Base-by-base conservation (phyloP, 257 asterid genomes). In the Paulownia fortunei region DNA sequence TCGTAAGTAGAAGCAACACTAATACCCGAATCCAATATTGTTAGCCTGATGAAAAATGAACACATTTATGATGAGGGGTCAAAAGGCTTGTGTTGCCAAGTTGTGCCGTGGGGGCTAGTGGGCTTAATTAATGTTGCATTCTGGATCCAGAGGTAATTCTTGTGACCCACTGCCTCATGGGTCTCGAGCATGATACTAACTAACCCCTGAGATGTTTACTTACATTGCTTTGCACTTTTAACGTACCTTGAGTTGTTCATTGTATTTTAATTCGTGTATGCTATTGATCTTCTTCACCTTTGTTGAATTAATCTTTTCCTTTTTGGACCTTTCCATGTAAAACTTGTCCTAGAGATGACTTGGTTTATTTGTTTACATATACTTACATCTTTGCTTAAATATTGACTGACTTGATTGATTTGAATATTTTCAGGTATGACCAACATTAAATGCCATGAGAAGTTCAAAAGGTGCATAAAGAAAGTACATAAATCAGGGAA, bases 391-490 rank as follows among this genome's bases (percentile, higher is more conserved):
- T 56, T 24, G 15, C 55, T 67, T 16, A 41, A 24, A 13, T 60
- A 6, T 27, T 60, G 67, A 37, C 21, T 34, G 52, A 60, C 12
- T 10, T 47, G 42, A 49, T 24, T 41, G 8, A 30, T 76, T 37
- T 47, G 26, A 41, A 70, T 46, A 30, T 36, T 72, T 76, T 62
- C 91, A 92, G 97, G 98, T 75, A 39, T 92, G 84, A 86, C 85
- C 15, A 88, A 84, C 79, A 84, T 94, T 9, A 89, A 88, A 73
- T 94, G 99, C 84, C 99, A 94, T 30, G 89, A 88, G 86, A 89
- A 92, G 81, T 94, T 92, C 90, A 94, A 90, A 88, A 85, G 77
- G 76, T 94, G 99, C 86, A 88, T 92, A 79, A 87, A 77, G 85
- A 86, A 83, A 81, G 97, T 92, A 36, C 92, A 88, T 52, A 89